Base-by-base conservation (phyloP, 495 filamentous ascomycete genomes). In the Aspergillus campestris region DNA sequence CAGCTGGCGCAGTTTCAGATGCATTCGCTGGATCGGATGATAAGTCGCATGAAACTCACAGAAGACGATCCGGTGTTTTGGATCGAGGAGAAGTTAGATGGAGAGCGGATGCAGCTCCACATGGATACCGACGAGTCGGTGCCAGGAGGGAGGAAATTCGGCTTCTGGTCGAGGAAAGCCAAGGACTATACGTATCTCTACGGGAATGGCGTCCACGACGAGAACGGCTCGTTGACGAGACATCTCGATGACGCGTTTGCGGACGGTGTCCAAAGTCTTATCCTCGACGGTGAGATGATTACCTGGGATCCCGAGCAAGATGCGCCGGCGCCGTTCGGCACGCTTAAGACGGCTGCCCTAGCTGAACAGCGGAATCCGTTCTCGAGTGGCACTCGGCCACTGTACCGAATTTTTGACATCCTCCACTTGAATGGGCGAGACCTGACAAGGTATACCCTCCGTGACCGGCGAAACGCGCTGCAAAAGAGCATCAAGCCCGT, bases 171-270 rank as follows among this genome's bases (percentile, higher is more conserved):
- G 9, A 73, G 92, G 12, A 97, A 92, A 68, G 91, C 87, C 8
- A 98, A 97, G 65, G 87, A 98, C 38, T 98, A 98, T 50, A 91
- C 90, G 0, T 94, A 94, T 61, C 79, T 98, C 3, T 98, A 98
- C 53, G 92, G 92, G 13, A 72, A 79, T 45, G 73, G 81, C 1
- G 77, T 94, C 33, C 65, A 83, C 31, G 86, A 95, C 51, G 80
- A 83, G 9, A 81, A 83, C 35, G 78, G 79, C n/a, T 80, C 89
- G 7, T 58, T 97, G 13, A 94, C 92, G 0, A 70, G 89, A 29
- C 81, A 94, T 57, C 64, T 96, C 9, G 79, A 81, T 41, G 72
- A 80, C 44, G 89, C 87, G 4, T 98, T 98, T 56, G 69, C 80
- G 11, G 71, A 81, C 6, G 79, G 81, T 0, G 90, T 97, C 7